Percentiles rank a stretch among this genome's conserved stretches.
These are phyloP conservation scores for Pythium rishiriense DNA, from an alignment of 352 stramenopile genomes.

Conservation along the genomic window DNA sequence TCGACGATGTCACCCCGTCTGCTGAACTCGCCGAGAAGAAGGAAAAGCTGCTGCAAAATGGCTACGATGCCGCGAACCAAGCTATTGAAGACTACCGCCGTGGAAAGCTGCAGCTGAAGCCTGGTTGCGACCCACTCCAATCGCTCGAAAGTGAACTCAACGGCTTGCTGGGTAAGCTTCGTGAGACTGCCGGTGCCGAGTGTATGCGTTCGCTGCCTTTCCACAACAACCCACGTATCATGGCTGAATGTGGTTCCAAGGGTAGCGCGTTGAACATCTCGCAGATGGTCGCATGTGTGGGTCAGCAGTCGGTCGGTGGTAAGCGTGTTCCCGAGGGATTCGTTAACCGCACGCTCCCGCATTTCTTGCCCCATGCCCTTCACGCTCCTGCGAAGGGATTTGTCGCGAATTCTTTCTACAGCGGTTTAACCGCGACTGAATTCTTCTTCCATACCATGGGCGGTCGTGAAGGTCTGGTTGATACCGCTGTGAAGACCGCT, in stretches of 20 bases:
- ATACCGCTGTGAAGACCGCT: slow-evolving; percentile 99
- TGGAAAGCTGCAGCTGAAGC: slow-evolving; percentile 93
- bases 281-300: slow-evolving; percentile 99
- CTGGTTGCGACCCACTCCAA: slow-evolving; percentile 96
- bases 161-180: slow-evolving; percentile 96
- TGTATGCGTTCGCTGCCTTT: slow-evolving; percentile 98
- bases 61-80: slow-evolving; percentile 86
- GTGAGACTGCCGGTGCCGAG: slow-evolving; percentile 96
- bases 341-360: slow-evolving; percentile 97
- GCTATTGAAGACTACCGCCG: slow-evolving; percentile 94
- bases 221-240: slow-evolving; percentile 97
- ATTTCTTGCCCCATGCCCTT: slow-evolving; percentile 94
- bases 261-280: slow-evolving; percentile 99
- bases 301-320: slow-evolving; percentile 98
- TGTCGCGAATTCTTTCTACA: slow-evolving; percentile 99
- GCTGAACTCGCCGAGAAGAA: slow-evolving; percentile 94
- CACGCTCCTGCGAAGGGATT: slow-evolving; percentile 98
- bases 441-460: slow-evolving; percentile 99
- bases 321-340: slow-evolving; percentile 99
- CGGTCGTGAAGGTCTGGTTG: slow-evolving; percentile 98
- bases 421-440: slow-evolving; percentile 97
- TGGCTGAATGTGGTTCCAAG: slow-evolving; percentile 99
- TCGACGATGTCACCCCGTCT: slow-evolving; percentile 99
- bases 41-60: slow-evolving; percentile 89
- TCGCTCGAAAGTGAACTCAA: slow-evolving; percentile 99